Conservation (phyloP, 345 rosid species). For the Zanthoxylum bungeanum region DNA sequence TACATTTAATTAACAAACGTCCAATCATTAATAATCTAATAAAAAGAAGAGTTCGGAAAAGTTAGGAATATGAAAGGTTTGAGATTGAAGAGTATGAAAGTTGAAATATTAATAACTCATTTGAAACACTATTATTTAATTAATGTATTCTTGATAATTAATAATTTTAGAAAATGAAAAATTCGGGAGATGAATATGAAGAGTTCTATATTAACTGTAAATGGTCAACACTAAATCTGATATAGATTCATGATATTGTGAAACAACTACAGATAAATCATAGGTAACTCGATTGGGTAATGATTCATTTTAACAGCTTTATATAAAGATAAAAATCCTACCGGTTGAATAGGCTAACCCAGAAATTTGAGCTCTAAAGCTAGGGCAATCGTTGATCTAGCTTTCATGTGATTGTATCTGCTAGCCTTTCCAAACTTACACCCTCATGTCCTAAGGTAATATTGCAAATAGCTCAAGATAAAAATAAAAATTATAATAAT, state of each 20-base stretch:
- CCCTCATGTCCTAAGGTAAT: conserved; percentile 85
- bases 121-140: too few relatives aligned
- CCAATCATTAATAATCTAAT: too few relatives aligned
- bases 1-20: too few relatives aligned
- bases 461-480: conserved; percentile 51
- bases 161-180: too few relatives aligned
- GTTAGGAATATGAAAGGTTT: too few relatives aligned
- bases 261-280: neutral
- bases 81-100: too few relatives aligned
- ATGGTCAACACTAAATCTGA: neutral
- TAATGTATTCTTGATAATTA: too few relatives aligned
- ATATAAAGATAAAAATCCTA: conserved; percentile 10
- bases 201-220: too few relatives aligned
- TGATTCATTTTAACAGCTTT: neutral
- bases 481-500: conserved; percentile 14
- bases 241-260: neutral
- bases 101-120: too few relatives aligned
- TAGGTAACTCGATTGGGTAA: neutral
- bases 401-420: conserved; percentile 67
- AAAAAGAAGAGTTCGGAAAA: too few relatives aligned
- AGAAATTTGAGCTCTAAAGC: conserved; percentile 73
- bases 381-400: conserved; percentile 32
- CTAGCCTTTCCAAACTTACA: conserved; percentile 89
- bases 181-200: too few relatives aligned
- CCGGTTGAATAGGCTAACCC: conserved; percentile 84